phyloP scores from a whole-genome alignment of 106 monocot species.

The Narthecium ossifragum region DNA sequence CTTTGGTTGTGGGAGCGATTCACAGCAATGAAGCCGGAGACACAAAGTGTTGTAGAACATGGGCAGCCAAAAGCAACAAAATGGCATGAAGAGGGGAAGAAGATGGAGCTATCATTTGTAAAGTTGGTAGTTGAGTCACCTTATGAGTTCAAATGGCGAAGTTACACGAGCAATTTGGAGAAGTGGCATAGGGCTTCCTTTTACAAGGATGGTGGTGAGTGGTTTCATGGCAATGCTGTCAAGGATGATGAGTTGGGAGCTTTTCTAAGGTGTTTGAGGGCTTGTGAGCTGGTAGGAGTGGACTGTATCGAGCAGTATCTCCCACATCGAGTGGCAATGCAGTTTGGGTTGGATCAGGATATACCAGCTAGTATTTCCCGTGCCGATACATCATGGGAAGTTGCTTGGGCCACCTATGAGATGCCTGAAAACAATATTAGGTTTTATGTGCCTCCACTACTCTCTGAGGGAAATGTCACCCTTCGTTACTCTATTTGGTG shows the following conservation, averaged over 20 bases:
- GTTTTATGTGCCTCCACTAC: slow-evolving; percentile 41
- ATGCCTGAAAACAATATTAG: slow-evolving; percentile 22
- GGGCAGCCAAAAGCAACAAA: slow-evolving; percentile 42
- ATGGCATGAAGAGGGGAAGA: slow-evolving; percentile 54
- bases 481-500: slow-evolving; percentile 31
- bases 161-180: slow-evolving; percentile 28
- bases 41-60: slow-evolving; percentile 9
- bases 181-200: slow-evolving; percentile 22
- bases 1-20: slow-evolving; percentile 85
- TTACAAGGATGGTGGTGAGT: slow-evolving; percentile 29
- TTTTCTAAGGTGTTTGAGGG: slow-evolving; percentile 31
- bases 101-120: slow-evolving; percentile 21
- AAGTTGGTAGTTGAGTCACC: slow-evolving; percentile 21
- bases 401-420: no score
- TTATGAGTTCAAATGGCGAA: slow-evolving; percentile 47
- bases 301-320: slow-evolving; percentile 61
- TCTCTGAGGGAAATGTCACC: slow-evolving; percentile 41
- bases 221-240: slow-evolving; percentile 13
- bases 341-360: slow-evolving; percentile 80
- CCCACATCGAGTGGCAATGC: slow-evolving; percentile 62
- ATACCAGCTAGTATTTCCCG: slow-evolving; percentile 34
- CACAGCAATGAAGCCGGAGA: slow-evolving; percentile 30
- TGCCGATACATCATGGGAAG: slow-evolving; percentile 22
- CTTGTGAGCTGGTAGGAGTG: slow-evolving; percentile 40
- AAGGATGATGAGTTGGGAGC: slow-evolving; percentile 33